Evolutionary conservation across 2,329 filamentous ascomycete species (phyloP), one percentile per base, ranked within the genome.

Genomic region (Pseudogymnoascus sp.): DNA sequence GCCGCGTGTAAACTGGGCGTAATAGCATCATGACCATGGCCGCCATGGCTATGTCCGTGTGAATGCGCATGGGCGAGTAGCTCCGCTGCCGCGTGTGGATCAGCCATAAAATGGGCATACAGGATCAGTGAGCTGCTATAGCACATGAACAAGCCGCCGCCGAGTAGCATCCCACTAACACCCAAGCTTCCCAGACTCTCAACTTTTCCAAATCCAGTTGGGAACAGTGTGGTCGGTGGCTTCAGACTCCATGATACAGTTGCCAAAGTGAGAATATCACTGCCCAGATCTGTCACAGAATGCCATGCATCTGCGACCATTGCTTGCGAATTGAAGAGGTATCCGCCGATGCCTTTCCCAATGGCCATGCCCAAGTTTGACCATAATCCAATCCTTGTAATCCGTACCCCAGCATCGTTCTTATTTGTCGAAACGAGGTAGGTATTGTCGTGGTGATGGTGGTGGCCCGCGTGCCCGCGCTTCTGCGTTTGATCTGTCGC

Each of bases 281-380:
- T 97, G 65, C 96, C 91, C 64, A 99, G 84, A 76, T 99, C 95
- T 60, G 93, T 96, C 69, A 97, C 83, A 71, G 92, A 93, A 78
- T 99, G 95, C 79, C 96, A 93, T 63, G 91, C 95, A 75, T 99
- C 95, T 73, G 95, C 93, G 65, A 93, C 81, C 81, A 96, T 89
- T 64, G 91, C 88, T 77, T 97, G 92, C 50, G 93, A 97, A 76
- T 97, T 93, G 81, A 99, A 97, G 68, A 88, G 80, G 78, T 95
- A 96, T 69, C 95, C 95, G 64, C 95, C 95, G 28, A 93, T 80
- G 44, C 93, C 95, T 76, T 99, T 99, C 68, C 87, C 90, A 70
- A 97, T 81, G 60, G 93, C 95, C 93, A 99, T 97, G 73, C 87
- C 87, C 62, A 97, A 80, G 75, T 99, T 99, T 69, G 93, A 91